A percentile compares a stretch with the other conserved stretches of the same genome.
Conservation (phyloP, 768 basidiomycete genomes). For the Lactarius hatsudake region DNA sequence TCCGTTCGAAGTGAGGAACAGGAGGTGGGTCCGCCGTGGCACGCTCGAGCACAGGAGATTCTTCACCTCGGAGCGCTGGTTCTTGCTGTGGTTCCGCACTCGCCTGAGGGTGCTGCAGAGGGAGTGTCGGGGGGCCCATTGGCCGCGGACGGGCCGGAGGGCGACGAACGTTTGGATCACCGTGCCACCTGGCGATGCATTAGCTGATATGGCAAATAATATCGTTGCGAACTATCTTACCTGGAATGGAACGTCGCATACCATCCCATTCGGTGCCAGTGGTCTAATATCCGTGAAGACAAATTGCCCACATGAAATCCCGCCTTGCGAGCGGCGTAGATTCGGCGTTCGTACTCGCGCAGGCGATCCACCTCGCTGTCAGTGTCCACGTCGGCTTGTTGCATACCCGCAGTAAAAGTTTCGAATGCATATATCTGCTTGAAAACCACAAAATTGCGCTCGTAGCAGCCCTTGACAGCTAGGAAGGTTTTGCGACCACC, state of each 20-base stretch:
- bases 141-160: conserved; percentile 25
- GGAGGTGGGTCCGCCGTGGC: conserved; percentile 23
- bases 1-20: conserved; percentile 25
- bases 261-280: conserved; percentile 78
- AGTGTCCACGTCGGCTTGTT: conserved; percentile 38
- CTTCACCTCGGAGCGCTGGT: conserved; percentile 21
- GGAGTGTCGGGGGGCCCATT: conserved; percentile 27
- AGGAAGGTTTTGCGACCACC: conserved; percentile 78
- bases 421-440: conserved; percentile 80
- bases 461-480: conserved; percentile 81
- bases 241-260: conserved; percentile 69
- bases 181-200: conserved; percentile 25
- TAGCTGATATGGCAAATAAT: not conserved
- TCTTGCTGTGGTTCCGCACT: conserved; percentile 19
- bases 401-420: conserved; percentile 43
- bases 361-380: conserved; percentile 62
- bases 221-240: conserved; percentile 35
- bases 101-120: conserved; percentile 20
- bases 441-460: conserved; percentile 82
- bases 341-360: conserved; percentile 68
- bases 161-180: conserved; percentile 26
- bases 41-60: conserved; percentile 22
- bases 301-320: conserved; percentile 73
- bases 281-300: conserved; percentile 69
- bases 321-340: conserved; percentile 61